Conservation (phyloP, 1,139 yeast genomes). For the Scheffersomyces titani region DNA sequence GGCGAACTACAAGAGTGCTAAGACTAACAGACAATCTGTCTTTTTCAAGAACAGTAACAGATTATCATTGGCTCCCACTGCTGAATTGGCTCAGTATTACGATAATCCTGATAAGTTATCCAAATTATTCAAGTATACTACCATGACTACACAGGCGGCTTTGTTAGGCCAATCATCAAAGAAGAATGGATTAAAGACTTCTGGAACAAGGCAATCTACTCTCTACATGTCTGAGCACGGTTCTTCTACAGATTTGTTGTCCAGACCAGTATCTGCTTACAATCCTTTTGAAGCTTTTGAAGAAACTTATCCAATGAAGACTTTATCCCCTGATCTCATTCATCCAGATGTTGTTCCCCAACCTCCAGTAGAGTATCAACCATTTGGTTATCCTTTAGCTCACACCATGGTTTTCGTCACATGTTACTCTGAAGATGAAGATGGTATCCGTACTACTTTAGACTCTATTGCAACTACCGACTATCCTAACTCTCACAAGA, state of each 20-base stretch:
- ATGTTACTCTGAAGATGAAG: constrained; percentile 91
- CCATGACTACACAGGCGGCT: constrained; percentile 60
- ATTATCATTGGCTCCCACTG: constrained; percentile 40
- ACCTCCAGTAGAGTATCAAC: constrained; percentile 87
- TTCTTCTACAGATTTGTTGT: constrained; percentile 39
- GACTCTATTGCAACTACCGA: constrained; percentile 93
- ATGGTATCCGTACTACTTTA: constrained; percentile 80
- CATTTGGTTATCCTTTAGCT: constrained; percentile 84
- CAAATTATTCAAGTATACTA: constrained; percentile 51
- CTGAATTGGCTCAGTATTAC: constrained; percentile 42
- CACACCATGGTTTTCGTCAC: constrained; percentile 86
- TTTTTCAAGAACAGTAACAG: constrained; percentile 37
- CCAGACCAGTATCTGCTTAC: constrained; percentile 32
- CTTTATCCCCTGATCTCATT: constrained; percentile 70
- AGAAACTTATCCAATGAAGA: constrained; percentile 37
- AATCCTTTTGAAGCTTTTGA: constrained; percentile 46
- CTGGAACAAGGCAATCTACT: constrained; percentile 21
- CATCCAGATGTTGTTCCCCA: constrained; percentile 78
- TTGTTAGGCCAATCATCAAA: constrained; percentile 22
- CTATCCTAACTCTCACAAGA: constrained; percentile 91
- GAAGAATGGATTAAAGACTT: constrained; percentile 13
- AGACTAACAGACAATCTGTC: constrained; percentile 47
- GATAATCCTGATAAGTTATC: constrained; percentile 35
- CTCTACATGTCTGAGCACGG: constrained; percentile 35
- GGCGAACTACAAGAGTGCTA: constrained; percentile 46